Evolutionary conservation across 1,284 basidiomycete genomes (phyloP).

Genomic region (Chalciporus sp.): DNA sequence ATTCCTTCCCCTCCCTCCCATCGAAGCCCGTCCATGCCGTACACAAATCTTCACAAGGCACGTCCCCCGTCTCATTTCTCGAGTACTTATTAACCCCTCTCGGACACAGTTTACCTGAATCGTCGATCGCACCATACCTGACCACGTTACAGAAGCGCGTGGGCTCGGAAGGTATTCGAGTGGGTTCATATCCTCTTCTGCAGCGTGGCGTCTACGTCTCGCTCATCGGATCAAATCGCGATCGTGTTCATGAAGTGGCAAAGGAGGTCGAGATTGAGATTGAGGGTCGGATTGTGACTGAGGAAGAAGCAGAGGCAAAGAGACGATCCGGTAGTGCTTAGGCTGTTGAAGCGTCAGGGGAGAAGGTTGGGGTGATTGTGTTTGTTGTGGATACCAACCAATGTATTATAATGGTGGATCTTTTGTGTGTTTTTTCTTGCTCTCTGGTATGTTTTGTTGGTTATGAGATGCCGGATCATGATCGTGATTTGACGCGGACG

Average conservation of each 20-base stretch:
- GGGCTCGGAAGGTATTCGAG: conserved; percentile 74
- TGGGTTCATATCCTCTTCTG: conserved; percentile 81
- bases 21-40: conserved; percentile 67
- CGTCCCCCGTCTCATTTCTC: conserved; percentile 27
- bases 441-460: neutral
- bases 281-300: conserved; percentile 59
- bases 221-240: conserved; percentile 75
- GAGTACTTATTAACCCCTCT: neutral
- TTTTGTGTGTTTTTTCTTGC: neutral
- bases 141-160: conserved; percentile 77
- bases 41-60: conserved; percentile 81
- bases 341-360: neutral
- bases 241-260: conserved; percentile 54
- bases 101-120: conserved; percentile 67
- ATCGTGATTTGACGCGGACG: neutral
- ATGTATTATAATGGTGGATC: neutral
- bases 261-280: conserved; percentile 66
- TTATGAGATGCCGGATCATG: neutral
- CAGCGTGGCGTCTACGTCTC: conserved; percentile 72
- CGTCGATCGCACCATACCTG: conserved; percentile 87
- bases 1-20: conserved; percentile 77
- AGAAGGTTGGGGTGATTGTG: neutral
- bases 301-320: conserved; percentile 54
- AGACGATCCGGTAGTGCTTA: conserved; percentile 16
- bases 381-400: neutral